A percentile compares a stretch with the other conserved stretches of the same genome.
Evolutionary conservation across 306 rosid genomes (phyloP).

Genomic region (Cucurbita argyrosperma): DNA sequence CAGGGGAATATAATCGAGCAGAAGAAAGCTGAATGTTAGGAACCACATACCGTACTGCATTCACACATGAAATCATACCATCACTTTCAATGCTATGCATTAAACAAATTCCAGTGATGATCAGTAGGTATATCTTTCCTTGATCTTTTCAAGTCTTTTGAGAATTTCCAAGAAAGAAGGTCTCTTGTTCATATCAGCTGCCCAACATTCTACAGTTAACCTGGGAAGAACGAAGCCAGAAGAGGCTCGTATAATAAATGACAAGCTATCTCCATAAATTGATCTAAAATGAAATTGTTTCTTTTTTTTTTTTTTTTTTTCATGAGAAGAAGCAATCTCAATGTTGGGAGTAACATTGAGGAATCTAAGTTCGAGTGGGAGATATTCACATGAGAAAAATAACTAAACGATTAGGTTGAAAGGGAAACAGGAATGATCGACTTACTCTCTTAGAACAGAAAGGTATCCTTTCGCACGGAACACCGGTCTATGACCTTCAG

Average conservation of each 20-base stretch:
- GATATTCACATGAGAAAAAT: neutral
- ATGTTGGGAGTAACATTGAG: neutral
- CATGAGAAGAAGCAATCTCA: neutral
- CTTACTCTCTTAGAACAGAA: constrained; percentile 64
- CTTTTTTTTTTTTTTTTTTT: neutral
- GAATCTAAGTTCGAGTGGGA: neutral
- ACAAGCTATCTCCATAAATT: neutral
- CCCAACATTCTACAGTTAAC: constrained; percentile 70
- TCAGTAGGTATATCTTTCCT: constrained; percentile 50
- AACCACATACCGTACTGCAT: neutral
- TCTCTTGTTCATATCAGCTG: constrained; percentile 50
- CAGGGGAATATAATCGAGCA: neutral
- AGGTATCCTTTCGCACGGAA: constrained; percentile 47
- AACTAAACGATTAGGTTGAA: neutral
- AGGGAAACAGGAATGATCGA: neutral
- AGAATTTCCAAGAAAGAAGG: constrained; percentile 80
- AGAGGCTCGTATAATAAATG: neutral
- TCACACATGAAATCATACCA: neutral
- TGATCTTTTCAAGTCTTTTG: constrained; percentile 59
- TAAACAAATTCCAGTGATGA: constrained; percentile 60
- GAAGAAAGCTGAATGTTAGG: neutral
- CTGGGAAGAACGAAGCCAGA: constrained; percentile 20
- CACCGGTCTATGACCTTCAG: constrained; percentile 73
- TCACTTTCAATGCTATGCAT: constrained; percentile 17
- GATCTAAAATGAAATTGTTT: neutral